A percentile compares a stretch with the other conserved stretches of the same genome.
These are phyloP conservation scores for Pichia rugopelliculosa DNA, from an alignment of 805 yeast species.

Conservation along the genomic window DNA sequence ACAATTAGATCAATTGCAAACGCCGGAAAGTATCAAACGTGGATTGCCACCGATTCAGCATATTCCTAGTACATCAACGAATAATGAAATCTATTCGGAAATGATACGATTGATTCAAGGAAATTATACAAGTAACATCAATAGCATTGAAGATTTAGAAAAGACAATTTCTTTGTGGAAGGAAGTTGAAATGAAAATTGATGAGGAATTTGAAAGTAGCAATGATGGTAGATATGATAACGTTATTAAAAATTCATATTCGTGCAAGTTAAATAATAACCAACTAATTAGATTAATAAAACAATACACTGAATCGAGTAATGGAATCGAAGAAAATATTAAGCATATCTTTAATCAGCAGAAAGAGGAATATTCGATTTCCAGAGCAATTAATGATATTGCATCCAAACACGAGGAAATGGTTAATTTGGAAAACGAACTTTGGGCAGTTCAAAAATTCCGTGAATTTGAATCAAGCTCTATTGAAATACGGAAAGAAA, in stretches of 20 bases:
- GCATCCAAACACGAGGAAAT: neutral
- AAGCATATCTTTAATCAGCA: neutral
- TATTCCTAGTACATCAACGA: neutral
- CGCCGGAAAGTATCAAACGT: constrained; percentile 1
- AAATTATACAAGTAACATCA: neutral
- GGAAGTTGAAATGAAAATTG: neutral
- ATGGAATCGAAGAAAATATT: neutral
- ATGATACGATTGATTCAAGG: neutral
- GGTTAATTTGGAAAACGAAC: neutral
- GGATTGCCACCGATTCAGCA: constrained; percentile 1
- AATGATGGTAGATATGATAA: neutral
- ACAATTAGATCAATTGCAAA: neutral
- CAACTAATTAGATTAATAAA: neutral
- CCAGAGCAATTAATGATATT: neutral
- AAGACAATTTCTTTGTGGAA: constrained; percentile 1
- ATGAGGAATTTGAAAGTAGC: neutral
- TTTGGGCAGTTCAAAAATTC: constrained; percentile 5
- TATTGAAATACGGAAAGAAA: constrained; percentile 2
- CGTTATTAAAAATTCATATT: neutral
- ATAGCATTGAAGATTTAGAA: neutral
- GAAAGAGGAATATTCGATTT: neutral
- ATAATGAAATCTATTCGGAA: neutral
- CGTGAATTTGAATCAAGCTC: constrained; percentile 1
- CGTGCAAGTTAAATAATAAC: neutral
- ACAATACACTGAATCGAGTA: constrained; percentile 1